Evolutionary conservation across 2,329 filamentous ascomycete species (phyloP).

Genomic region (Furcasterigmium sp.): DNA sequence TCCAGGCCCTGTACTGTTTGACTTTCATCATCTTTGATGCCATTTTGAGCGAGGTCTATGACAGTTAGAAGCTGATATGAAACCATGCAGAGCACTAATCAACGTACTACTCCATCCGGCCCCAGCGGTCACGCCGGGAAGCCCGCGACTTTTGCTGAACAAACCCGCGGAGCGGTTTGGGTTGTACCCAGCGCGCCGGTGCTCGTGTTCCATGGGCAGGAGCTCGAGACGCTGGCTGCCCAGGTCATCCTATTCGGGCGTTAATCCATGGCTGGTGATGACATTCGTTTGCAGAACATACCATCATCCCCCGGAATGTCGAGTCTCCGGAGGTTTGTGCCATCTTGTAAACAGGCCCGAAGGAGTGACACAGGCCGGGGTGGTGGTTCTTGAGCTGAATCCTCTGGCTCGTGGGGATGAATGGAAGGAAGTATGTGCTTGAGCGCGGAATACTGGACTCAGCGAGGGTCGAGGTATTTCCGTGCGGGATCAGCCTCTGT

Average conservation of each 20-base stretch:
- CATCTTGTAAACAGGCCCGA: too few species aligned
- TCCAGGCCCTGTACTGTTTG: constrained; percentile 17
- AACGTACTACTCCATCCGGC: constrained; percentile 2
- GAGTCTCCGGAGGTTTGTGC: too few species aligned
- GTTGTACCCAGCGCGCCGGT: not conserved
- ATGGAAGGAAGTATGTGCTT: too few species aligned
- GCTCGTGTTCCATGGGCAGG: constrained; percentile 17
- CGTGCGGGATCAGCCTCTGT: too few species aligned
- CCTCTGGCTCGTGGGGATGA: too few species aligned
- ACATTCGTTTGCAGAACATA: not conserved
- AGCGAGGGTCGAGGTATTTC: too few species aligned
- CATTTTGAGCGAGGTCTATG: constrained; percentile 14
- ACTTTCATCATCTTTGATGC: constrained; percentile 24
- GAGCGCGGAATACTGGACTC: too few species aligned
- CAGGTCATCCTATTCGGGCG: constrained; percentile 19
- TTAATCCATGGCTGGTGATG: not conserved
- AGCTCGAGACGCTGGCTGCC: constrained; percentile 18
- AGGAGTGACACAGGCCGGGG: too few species aligned
- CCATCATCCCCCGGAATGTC: not conserved
- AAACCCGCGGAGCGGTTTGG: too few species aligned
- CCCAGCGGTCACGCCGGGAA: not conserved
- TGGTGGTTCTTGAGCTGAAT: too few species aligned
- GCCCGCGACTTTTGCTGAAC: constrained; percentile 1
- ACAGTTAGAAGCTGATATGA: not conserved
- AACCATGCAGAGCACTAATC: not conserved